Conservation (phyloP, 345 rosid species). For the Turritis glabra region DNA sequence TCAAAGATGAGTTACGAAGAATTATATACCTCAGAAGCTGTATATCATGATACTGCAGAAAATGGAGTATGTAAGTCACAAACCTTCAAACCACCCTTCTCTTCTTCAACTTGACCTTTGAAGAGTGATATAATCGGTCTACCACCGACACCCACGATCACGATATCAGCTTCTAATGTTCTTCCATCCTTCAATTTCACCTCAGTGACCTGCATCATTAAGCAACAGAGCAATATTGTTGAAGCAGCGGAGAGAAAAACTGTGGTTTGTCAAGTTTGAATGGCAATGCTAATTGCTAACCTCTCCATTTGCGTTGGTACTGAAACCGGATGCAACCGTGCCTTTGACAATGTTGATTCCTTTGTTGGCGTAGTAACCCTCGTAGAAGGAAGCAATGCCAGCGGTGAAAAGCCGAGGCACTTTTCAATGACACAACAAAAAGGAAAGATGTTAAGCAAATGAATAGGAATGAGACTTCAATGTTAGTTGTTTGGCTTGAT, state of each 20-base stretch:
- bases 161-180: slow-evolving; percentile 87
- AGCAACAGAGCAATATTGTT: neutral
- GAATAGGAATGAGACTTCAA: neutral
- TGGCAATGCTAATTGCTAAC: slow-evolving; percentile 29
- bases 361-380: slow-evolving; percentile 73
- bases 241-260: neutral
- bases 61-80: neutral
- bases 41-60: neutral
- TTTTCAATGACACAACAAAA: slow-evolving; percentile 57
- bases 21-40: neutral
- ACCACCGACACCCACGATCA: slow-evolving; percentile 94
- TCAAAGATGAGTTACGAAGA: neutral
- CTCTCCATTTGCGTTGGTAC: slow-evolving; percentile 68
- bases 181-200: slow-evolving; percentile 86
- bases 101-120: slow-evolving; percentile 92
- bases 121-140: slow-evolving; percentile 72
- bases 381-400: slow-evolving; percentile 79
- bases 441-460: slow-evolving; percentile 6
- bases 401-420: slow-evolving; percentile 95
- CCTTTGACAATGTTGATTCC: slow-evolving; percentile 78
- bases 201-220: slow-evolving; percentile 48
- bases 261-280: slow-evolving; percentile 6
- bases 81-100: slow-evolving; percentile 90
- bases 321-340: slow-evolving; percentile 82
- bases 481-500: neutral